phyloP scores from a whole-genome alignment of 495 filamentous ascomycete species.

The Penicillium coffeae region DNA sequence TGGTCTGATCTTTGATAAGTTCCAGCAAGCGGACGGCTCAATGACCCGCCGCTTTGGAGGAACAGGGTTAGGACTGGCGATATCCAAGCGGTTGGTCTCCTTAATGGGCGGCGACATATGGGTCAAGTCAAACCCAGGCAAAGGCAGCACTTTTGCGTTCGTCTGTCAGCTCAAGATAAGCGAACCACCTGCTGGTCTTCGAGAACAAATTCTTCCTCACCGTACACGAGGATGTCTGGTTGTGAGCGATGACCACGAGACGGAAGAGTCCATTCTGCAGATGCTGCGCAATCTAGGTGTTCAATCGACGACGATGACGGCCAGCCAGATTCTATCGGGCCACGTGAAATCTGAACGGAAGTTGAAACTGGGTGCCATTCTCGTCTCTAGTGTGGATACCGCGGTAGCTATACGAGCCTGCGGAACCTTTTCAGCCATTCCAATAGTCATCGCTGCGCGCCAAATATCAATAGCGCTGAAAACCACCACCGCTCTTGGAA shows the following conservation, averaged over 20 bases:
- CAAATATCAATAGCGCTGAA: slow-evolving; percentile 80
- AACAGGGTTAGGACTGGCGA: slow-evolving; percentile 73
- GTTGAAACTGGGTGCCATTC: slow-evolving; percentile 76
- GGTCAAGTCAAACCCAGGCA: slow-evolving; percentile 80
- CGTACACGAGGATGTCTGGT: slow-evolving; percentile 76
- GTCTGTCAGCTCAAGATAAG: slow-evolving; percentile 72
- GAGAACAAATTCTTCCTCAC: slow-evolving; percentile 77
- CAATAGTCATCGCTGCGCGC: slow-evolving; percentile 82
- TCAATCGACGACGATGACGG: slow-evolving; percentile 65
- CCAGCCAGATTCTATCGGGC: slow-evolving; percentile 37
- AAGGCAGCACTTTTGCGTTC: slow-evolving; percentile 87
- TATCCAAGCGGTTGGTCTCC: slow-evolving; percentile 70
- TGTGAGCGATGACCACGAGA: slow-evolving; percentile 75
- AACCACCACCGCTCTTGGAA: slow-evolving; percentile 85
- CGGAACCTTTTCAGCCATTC: slow-evolving; percentile 84
- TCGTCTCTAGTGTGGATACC: slow-evolving; percentile 81
- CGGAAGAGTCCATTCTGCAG: slow-evolving; percentile 58
- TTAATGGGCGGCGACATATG: slow-evolving; percentile 82
- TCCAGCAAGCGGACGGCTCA: slow-evolving; percentile 86
- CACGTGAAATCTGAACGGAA: slow-evolving; percentile 48
- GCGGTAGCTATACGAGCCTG: slow-evolving; percentile 72
- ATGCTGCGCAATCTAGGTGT: slow-evolving; percentile 72
- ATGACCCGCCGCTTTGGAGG: slow-evolving; percentile 82
- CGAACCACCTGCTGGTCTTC: slow-evolving; percentile 63
- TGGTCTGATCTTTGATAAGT: slow-evolving; percentile 73